These are phyloP conservation scores for Glaciozyma martinii DNA, from an alignment of 768 basidiomycete species.

Conservation along the genomic window DNA sequence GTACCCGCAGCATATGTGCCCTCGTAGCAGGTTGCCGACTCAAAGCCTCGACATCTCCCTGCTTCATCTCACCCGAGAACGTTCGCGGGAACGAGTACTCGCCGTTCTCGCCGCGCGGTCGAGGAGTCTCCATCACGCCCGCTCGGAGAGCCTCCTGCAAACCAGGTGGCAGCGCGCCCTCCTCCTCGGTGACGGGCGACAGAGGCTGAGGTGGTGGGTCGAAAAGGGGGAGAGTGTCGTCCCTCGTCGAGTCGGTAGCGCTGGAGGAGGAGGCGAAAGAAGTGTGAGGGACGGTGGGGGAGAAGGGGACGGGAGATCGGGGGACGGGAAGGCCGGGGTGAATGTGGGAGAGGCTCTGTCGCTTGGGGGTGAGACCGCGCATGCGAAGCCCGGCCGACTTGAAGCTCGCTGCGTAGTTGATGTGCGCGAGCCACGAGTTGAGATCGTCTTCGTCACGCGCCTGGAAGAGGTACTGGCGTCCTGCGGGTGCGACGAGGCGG, in stretches of 20 bases:
- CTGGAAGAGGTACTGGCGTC: constrained; percentile 75
- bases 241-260: background rate
- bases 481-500: constrained; percentile 63
- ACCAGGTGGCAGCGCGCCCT: background rate
- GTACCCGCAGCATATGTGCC: constrained; percentile 33
- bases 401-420: constrained; percentile 93
- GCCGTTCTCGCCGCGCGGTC: background rate
- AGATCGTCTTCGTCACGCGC: constrained; percentile 59
- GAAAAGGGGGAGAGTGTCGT: background rate
- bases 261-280: background rate
- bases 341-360: background rate
- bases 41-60: background rate
- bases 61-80: background rate
- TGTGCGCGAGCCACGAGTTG: constrained; percentile 79
- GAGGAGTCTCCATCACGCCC: background rate
- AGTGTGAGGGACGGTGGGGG: background rate
- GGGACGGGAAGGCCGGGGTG: background rate
- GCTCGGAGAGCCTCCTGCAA: background rate
- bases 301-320: background rate
- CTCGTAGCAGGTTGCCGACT: constrained; percentile 15
- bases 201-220: background rate
- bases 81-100: background rate
- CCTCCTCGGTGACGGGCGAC: background rate
- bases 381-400: constrained; percentile 73
- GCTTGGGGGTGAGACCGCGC: constrained; percentile 46